Conservation (phyloP, 164 flowering plant genomes). For the Cinnamomum micranthum region DNA sequence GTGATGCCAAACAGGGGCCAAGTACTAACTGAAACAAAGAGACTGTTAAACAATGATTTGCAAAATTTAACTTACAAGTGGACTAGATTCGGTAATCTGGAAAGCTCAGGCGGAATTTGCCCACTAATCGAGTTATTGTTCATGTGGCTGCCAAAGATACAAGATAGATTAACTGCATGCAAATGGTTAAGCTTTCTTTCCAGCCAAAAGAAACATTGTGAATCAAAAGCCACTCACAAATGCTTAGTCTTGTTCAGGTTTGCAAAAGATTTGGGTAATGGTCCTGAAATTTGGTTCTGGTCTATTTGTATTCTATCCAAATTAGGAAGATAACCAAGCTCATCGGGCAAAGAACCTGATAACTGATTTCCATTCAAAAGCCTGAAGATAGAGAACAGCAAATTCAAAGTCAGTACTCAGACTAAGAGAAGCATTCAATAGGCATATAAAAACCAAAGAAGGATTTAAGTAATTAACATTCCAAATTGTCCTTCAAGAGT, state of each 20-base stretch:
- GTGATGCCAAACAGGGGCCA: too few species aligned
- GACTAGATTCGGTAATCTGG: conserved; percentile 53
- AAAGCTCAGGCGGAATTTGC: conserved; percentile 71
- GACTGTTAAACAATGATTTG: background rate
- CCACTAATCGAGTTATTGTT: conserved; percentile 95
- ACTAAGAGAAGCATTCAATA: background rate
- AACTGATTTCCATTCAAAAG: conserved; percentile 76
- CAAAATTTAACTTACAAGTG: conserved; percentile 64
- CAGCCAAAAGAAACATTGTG: background rate
- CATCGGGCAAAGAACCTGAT: conserved; percentile 70
- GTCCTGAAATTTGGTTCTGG: conserved; percentile 62
- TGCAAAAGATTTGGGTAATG: conserved; percentile 73
- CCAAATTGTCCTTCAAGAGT: too few species aligned
- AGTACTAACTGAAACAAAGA: background rate
- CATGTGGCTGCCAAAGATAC: conserved; percentile 56
- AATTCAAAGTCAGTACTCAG: background rate
- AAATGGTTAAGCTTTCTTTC: background rate
- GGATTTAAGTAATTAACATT: too few species aligned
- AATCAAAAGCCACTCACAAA: conserved; percentile 50
- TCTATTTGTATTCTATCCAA: conserved; percentile 68
- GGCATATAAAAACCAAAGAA: too few species aligned
- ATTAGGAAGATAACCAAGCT: conserved; percentile 66
- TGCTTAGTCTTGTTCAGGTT: conserved; percentile 52
- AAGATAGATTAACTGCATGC: background rate
- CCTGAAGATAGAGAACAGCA: conserved; percentile 33